Base-by-base conservation (phyloP, 345 rosid species). In the Limnanthes douglasii region DNA sequence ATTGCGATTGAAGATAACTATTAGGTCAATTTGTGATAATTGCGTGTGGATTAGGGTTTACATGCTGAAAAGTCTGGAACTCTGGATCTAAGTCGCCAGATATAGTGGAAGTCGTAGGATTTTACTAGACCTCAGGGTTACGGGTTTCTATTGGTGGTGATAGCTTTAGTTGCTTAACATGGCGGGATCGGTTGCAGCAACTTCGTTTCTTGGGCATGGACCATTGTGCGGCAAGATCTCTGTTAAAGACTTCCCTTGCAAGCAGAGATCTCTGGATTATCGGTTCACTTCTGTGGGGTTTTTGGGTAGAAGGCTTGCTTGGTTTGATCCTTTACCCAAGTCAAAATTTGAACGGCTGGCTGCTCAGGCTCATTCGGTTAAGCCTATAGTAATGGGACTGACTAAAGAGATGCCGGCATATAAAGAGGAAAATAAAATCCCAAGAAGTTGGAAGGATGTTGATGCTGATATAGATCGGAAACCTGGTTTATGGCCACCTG, bases 401-500 rank as follows among this genome's bases (percentile, higher is more conserved):
- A 69, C 82, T 0, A 79, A 72, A 50, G 94, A 84, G 72, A 62
- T 72, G 3, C 69, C 76, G 52, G 64, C 86, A 0, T 66, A 40
- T 37, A 74, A 55, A 58, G 79, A 70, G 48, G 74, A 63, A 13
- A 72, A 61, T 31, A 57, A 48, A 54, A 30, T 64, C 14, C 77
- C 70, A 3, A 48, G 39, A 34, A 53, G 55, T 16, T 76, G 75
- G 90, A 56, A 53, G 3, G 58, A 77, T 25, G 46, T 26, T 6
- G 92, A 67, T 8, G 18, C 60, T 1, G 65, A 43, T 41, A 54
- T 45, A 9, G 78, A 65, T 49, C 26, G 61, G 31, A 84, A 72
- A 37, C 78, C 84, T 0, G 65, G 73, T 8, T 35, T 70, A 23
- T 80, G 94, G 95, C 94, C 98, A 2, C 95, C 88, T 0, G 75